Conservation (phyloP, 768 basidiomycete species). For the Leccinum imitatum region DNA sequence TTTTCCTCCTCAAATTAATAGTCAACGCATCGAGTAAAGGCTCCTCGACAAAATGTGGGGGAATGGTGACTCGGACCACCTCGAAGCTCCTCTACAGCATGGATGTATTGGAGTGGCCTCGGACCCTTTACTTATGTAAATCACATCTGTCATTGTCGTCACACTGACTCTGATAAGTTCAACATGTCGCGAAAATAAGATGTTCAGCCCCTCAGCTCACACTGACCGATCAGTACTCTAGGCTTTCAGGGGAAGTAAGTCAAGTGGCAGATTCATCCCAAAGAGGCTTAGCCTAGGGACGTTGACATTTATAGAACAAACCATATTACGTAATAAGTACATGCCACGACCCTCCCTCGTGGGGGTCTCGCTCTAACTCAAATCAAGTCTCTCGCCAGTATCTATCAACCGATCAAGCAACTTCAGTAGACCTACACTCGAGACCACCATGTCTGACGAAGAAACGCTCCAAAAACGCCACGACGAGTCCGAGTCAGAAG, state of each 20-base stretch:
- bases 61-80: neutral
- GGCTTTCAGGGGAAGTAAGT: slow-evolving; percentile 3
- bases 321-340: slow-evolving; percentile 18
- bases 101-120: neutral
- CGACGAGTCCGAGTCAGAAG: slow-evolving; percentile 72
- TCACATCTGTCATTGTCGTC: neutral
- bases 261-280: neutral
- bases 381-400: slow-evolving; percentile 12
- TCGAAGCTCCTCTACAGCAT: neutral
- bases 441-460: slow-evolving; percentile 59
- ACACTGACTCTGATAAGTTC: neutral
- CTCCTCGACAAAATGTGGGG: neutral
- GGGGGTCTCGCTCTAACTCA: slow-evolving; percentile 11
- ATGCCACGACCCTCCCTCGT: slow-evolving; percentile 1
- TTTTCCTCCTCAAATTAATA: neutral
- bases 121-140: neutral
- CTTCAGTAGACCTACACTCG: neutral
- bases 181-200: neutral
- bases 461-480: slow-evolving; percentile 62
- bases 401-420: slow-evolving; percentile 16
- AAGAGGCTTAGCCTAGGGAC: neutral
- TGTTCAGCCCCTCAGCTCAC: no score
- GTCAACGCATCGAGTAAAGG: neutral
- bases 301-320: neutral
- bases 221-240: neutral